Percentiles rank a stretch among this genome's conserved stretches.
Evolutionary conservation across 148 eudicot genomes (phyloP).

Genomic region (Polygonum aviculare): DNA sequence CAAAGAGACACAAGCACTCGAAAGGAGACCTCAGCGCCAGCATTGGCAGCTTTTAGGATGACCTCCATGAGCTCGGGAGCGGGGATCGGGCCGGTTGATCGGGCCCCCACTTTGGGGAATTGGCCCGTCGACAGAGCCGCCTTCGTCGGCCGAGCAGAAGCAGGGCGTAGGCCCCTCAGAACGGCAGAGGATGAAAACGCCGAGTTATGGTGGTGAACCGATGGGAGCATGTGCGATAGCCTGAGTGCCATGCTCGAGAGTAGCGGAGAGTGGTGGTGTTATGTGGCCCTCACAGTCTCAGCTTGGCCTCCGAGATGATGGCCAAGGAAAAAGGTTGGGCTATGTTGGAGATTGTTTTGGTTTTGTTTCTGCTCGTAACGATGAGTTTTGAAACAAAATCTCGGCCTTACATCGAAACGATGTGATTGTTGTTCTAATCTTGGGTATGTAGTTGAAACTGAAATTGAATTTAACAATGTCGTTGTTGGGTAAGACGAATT

Average conservation of each 20-base stretch:
- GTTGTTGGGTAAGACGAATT: no score
- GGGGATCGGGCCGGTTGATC: slow-evolving; percentile 53
- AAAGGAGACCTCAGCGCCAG: slow-evolving; percentile 69
- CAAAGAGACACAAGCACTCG: neutral
- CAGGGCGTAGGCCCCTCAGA: slow-evolving; percentile 8
- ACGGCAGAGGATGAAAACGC: neutral
- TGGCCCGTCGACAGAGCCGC: slow-evolving; percentile 39
- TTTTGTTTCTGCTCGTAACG: no score
- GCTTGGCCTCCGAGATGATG: neutral
- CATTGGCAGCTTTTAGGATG: slow-evolving; percentile 66
- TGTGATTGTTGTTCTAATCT: neutral
- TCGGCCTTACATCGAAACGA: no score
- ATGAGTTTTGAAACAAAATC: no score
- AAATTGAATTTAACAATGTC: no score
- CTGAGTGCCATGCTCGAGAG: neutral
- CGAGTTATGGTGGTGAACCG: neutral
- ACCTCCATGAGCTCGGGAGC: slow-evolving; percentile 45
- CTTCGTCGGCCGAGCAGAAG: slow-evolving; percentile 23
- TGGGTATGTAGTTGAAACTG: no score
- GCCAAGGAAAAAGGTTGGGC: no score
- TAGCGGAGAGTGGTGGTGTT: neutral
- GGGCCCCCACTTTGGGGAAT: slow-evolving; percentile 49
- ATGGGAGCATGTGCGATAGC: slow-evolving; percentile 7
- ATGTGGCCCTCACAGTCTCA: neutral
- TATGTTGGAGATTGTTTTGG: no score